A percentile compares a stretch with the other conserved stretches of the same genome.
phyloP scores from a whole-genome alignment of 441 rosid genomes.

The Croton setiger region DNA sequence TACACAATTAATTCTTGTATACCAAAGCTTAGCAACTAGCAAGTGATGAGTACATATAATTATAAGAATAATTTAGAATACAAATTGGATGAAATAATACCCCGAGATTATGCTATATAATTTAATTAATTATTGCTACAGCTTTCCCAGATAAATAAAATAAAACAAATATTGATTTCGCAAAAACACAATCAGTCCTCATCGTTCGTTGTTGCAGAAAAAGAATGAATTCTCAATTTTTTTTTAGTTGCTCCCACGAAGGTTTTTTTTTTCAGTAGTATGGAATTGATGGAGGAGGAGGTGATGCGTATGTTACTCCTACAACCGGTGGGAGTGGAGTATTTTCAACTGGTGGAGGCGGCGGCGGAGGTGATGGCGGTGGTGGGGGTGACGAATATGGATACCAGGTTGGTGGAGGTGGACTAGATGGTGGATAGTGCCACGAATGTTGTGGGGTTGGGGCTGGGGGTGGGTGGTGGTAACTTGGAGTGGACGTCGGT shows the following conservation, averaged over 20 bases:
- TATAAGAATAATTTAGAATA: no score
- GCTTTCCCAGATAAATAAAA: no score
- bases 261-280: constrained; percentile 54
- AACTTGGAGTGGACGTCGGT: no score
- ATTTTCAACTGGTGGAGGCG: constrained; percentile 27
- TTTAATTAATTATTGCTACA: no score
- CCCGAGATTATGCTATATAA: no score
- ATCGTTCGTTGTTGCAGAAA: constrained; percentile 9
- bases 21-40: no score
- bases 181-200: constrained; percentile 2
- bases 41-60: no score
- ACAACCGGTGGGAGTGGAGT: constrained; percentile 38
- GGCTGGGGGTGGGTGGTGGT: no score
- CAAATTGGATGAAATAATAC: no score
- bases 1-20: no score
- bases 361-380: constrained; percentile 27
- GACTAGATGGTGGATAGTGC: no score
- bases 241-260: not conserved
- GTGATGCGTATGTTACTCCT: constrained; percentile 46
- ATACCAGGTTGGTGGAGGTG: constrained; percentile 25
- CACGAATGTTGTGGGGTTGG: no score
- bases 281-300: constrained; percentile 63
- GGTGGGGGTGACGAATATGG: constrained; percentile 30
- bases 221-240: constrained; percentile 2
- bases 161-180: not conserved